Evolutionary conservation across 306 rosid genomes (phyloP), one percentile per base, ranked within the genome.

Genomic region (Cicer bijugum): DNA sequence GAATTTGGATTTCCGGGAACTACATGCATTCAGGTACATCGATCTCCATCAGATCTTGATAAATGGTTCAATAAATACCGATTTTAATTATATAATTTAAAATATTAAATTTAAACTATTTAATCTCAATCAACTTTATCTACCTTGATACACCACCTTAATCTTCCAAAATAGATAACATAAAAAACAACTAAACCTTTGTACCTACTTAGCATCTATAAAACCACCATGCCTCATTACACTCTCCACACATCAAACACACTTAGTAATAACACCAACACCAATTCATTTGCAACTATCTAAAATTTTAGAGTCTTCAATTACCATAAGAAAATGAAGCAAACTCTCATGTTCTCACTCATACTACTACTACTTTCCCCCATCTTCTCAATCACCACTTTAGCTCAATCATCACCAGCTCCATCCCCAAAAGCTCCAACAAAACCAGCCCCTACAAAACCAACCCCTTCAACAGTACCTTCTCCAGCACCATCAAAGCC

Each of bases 351-450:
- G 67, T 66, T 77, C 81, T 40, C 75, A 1, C 69, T 83, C 17
- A 69, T 85, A 1, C 43, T 67, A 23, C 73, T 85, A 1, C 43
- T 67, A 23, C 17, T 69, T 35, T 42, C 46, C 47, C 69, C 79
- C 43, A 53, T 68, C 2, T 78, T 75, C 44, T 74, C 80, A 48
- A 15, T 62, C 50, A 8, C 77, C 65, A 64, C 72, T n/a, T 75
- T 17, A 46, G 85, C 82, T 38, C 91, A 83, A 43, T 69, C 80
- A 42, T 61, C 83, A 28, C 81, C 89, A 1, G 89, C 86, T 2
- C 77, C 81, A 64, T 80, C 91, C 42, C 86, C 86, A 1, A 71
- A 43, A 37, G 39, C 82, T 2, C 86, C 88, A 10, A 67, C 75
- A 1, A 75, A 65, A 35, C 42, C 65, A 16, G 40, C 86, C 5